phyloP scores from a whole-genome alignment of 106 monocot genomes.

The Dendrobium nobile region DNA sequence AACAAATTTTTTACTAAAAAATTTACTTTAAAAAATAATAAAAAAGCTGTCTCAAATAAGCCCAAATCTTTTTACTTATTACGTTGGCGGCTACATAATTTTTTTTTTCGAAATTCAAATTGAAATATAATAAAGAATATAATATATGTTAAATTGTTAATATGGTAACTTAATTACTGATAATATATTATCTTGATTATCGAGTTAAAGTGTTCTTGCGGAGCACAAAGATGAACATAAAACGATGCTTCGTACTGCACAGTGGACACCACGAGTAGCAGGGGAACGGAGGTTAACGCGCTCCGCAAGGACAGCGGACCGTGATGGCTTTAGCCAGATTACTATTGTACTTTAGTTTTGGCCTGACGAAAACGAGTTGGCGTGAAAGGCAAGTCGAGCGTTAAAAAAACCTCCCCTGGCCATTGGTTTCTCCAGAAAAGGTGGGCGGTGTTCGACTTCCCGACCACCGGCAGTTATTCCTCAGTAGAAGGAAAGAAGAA shows the following conservation, averaged over 20 bases:
- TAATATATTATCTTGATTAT: no score
- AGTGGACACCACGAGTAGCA: background rate
- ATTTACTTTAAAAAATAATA: no score
- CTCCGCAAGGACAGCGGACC: slow-evolving; percentile 1
- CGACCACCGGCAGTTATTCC: background rate
- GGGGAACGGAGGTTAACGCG: background rate
- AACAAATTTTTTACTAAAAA: no score
- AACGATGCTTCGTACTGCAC: background rate
- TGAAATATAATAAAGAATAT: no score
- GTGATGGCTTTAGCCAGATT: background rate
- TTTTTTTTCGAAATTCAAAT: no score
- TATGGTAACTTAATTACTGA: no score
- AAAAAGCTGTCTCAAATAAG: no score
- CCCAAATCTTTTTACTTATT: no score
- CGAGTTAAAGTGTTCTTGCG: no score
- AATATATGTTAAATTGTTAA: no score
- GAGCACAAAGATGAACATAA: no score
- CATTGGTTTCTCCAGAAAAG: background rate
- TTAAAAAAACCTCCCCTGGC: background rate
- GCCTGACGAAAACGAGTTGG: background rate
- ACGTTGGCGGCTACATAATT: no score
- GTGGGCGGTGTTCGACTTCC: background rate
- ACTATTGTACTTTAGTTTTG: background rate
- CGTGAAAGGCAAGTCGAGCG: slow-evolving; percentile 5
- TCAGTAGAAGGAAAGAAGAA: background rate